Conservation (phyloP, 495 filamentous ascomycete genomes). For the Talaromyces stipitatus region DNA sequence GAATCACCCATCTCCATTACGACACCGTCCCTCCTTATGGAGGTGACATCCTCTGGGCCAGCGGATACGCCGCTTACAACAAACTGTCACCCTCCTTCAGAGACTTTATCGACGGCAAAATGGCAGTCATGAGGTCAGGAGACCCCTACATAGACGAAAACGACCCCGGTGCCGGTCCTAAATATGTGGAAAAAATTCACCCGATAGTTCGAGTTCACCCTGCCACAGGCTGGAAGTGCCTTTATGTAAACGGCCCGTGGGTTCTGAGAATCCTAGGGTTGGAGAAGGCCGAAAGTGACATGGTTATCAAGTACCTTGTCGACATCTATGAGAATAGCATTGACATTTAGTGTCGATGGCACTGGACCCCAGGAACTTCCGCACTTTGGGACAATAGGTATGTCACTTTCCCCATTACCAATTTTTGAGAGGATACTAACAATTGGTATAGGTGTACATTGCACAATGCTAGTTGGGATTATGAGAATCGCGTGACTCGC, state of each 20-base stretch:
- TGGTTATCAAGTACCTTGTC: background rate
- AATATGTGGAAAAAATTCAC: background rate
- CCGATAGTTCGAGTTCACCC: background rate
- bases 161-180: background rate
- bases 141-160: background rate
- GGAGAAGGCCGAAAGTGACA: background rate
- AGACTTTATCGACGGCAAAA: too few relatives aligned
- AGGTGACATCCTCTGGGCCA: too few relatives aligned
- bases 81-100: too few relatives aligned
- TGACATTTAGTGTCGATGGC: background rate
- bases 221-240: background rate
- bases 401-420: too few relatives aligned
- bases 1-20: too few relatives aligned
- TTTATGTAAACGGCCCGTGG: background rate
- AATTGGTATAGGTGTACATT: too few relatives aligned
- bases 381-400: background rate
- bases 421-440: too few relatives aligned
- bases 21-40: too few relatives aligned
- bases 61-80: too few relatives aligned
- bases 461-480: too few relatives aligned
- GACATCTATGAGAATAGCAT: background rate
- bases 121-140: background rate
- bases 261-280: background rate
- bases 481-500: too few relatives aligned
- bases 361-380: background rate